Evolutionary conservation across 768 basidiomycete genomes (phyloP).

Genomic region (Baorangia bicolor): DNA sequence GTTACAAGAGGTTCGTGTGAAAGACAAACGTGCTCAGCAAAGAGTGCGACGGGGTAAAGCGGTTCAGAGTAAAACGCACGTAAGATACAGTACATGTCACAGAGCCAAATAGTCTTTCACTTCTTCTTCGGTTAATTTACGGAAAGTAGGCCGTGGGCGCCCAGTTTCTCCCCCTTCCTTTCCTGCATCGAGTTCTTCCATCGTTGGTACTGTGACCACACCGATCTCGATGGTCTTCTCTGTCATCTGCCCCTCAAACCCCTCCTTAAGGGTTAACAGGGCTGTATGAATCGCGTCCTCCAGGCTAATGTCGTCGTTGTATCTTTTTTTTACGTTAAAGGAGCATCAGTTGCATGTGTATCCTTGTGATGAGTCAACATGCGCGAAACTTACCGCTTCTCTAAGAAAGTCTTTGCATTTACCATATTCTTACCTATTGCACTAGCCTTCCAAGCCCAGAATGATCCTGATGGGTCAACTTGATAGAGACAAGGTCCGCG

Average conservation of each 20-base stretch:
- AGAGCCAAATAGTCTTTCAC: constrained; percentile 92
- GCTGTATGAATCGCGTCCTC: constrained; percentile 99
- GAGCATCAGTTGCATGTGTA: constrained; percentile 15
- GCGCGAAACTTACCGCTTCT: constrained; percentile 77
- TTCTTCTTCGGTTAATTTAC: constrained; percentile 95
- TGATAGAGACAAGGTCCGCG: constrained; percentile 98
- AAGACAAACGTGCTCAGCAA: constrained; percentile 18
- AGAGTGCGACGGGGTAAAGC: constrained; percentile 5
- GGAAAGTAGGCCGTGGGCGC: constrained; percentile 83
- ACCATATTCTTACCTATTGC: constrained; percentile 99
- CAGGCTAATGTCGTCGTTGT: constrained; percentile 98
- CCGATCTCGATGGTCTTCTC: constrained; percentile 99
- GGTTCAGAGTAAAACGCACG: constrained; percentile 30
- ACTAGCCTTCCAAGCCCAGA: constrained; percentile 99
- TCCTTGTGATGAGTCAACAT: constrained; percentile 22
- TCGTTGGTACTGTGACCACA: constrained; percentile 85
- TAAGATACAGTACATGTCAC: constrained; percentile 43
- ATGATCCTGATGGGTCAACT: constrained; percentile 97
- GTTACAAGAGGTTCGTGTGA: constrained; percentile 6
- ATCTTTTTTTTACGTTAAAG: constrained; percentile 63
- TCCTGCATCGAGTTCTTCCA: constrained; percentile 54
- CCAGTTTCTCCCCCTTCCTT: constrained; percentile 68
- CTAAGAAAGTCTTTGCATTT: constrained; percentile 98
- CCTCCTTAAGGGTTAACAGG: constrained; percentile 95
- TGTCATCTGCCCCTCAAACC: constrained; percentile 99